These are phyloP conservation scores for Rutidosis leptorrhynchoides DNA, from an alignment of 129 eudicot species.

Conservation along the genomic window DNA sequence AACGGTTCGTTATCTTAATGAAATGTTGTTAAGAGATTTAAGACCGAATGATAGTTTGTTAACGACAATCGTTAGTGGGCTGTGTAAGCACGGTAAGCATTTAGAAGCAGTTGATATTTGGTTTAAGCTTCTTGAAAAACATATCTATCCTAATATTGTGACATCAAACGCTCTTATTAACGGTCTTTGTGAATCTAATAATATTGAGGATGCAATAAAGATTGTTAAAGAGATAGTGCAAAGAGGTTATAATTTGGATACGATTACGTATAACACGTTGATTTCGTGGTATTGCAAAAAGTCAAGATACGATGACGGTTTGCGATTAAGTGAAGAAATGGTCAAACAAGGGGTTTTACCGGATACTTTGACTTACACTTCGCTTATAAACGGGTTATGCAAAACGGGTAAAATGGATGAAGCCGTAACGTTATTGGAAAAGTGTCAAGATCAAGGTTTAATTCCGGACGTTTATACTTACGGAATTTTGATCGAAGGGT, in stretches of 20 bases:
- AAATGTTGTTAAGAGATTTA: slow-evolving; percentile 65
- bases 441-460: slow-evolving; percentile 44
- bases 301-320: slow-evolving; percentile 52
- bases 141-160: slow-evolving; percentile 45
- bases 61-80: slow-evolving; percentile 50
- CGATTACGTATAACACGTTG: slow-evolving; percentile 56
- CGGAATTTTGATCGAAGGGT: slow-evolving; percentile 66
- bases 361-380: slow-evolving; percentile 52
- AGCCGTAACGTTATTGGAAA: slow-evolving; percentile 52
- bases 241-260: slow-evolving; percentile 49
- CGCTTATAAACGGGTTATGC: slow-evolving; percentile 59
- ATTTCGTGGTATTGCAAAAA: slow-evolving; percentile 65
- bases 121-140: slow-evolving; percentile 46
- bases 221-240: slow-evolving; percentile 50
- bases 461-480: slow-evolving; percentile 48
- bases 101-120: slow-evolving; percentile 61
- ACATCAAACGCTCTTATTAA: slow-evolving; percentile 72
- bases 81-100: slow-evolving; percentile 61
- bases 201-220: slow-evolving; percentile 41
- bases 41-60: slow-evolving; percentile 61
- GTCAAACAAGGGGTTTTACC: slow-evolving; percentile 42
- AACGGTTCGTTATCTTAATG: slow-evolving; percentile 35
- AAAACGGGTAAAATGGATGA: slow-evolving; percentile 71
- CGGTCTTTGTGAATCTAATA: slow-evolving; percentile 60
- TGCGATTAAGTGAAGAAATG: slow-evolving; percentile 62